Conservation (phyloP, 345 rosid species). For the Dipteronia sinensis region DNA sequence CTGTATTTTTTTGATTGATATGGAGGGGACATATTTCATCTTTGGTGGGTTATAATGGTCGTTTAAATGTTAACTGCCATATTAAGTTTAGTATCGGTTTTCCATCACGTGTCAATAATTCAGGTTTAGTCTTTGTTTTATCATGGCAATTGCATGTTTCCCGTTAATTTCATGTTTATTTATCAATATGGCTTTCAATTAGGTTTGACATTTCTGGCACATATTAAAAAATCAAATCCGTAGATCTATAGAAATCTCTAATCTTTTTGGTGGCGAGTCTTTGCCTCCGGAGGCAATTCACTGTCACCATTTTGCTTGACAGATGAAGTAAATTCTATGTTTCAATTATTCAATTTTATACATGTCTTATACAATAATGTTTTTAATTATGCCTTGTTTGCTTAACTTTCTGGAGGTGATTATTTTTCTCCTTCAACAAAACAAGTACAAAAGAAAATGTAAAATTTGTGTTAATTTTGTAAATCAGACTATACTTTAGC, state of each 20-base stretch:
- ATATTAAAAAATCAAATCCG: background rate
- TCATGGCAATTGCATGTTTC: background rate
- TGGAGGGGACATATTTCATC: conserved; percentile 7
- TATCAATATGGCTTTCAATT: background rate
- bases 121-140: background rate
- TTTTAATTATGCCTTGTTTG: conserved; percentile 1
- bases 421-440: background rate
- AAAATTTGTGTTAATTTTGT: background rate
- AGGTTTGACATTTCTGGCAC: too few species aligned
- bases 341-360: background rate
- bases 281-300: background rate
- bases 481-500: background rate
- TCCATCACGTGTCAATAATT: background rate
- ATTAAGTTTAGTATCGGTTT: background rate
- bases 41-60: background rate
- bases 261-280: background rate
- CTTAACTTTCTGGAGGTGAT: background rate
- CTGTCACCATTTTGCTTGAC: background rate
- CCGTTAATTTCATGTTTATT: background rate
- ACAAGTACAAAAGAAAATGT: background rate
- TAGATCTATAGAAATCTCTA: background rate
- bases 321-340: background rate
- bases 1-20: background rate
- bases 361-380: background rate
- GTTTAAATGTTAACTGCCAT: background rate